Base-by-base conservation (phyloP, 805 yeast species). In the Myxozyma lipomycoides region DNA sequence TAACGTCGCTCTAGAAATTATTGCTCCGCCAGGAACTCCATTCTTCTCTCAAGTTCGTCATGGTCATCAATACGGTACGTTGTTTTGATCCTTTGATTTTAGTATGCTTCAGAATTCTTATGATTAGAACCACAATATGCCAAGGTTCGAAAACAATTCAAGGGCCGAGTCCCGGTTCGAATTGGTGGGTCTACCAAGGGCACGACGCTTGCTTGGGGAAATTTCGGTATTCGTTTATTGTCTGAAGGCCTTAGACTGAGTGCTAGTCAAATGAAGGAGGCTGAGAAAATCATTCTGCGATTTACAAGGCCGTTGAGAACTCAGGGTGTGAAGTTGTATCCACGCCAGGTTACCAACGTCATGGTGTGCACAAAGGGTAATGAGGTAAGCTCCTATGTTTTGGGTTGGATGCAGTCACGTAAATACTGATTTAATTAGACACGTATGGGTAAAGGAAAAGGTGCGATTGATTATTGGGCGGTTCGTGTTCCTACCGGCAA, bases 371-470 rank as follows among this genome's bases (percentile, higher is more conserved):
- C 86, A 55, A 93, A 93, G 73, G 98, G 98, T 73, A 93, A 93
- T 69, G 96, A 93, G 56, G 58, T 53, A 43, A 9, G 55, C 19
- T 26, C 18, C 12, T 18, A 7, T 15, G 9, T n/a, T 15, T n/a
- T 19, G 25, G 4, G 4, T 23, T 19, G 15, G n/a, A 28, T 35
- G 22, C 2, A 5, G 30, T 17, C 25, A n/a, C 10, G n/a, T n/a
- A n/a, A n/a, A n/a, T n/a, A 12, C 22, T 19, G n/a, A 12, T 42
- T 12, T 28, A 9, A 18, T 10, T 37, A 53, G 68, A 88, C 96
- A 9, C 93, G 98, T 83, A 93, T 93, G 98, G 98, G 98, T 75
- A 93, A 93, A 70, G 98, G 98, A 74, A 93, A 93, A 71, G 98
- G 98, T 71, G 84, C 90, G 0, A 91, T 93, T 66, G 96, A 88